Evolutionary conservation across 305 asterid species (phyloP).

Genomic region (Fraxinus ornus): DNA sequence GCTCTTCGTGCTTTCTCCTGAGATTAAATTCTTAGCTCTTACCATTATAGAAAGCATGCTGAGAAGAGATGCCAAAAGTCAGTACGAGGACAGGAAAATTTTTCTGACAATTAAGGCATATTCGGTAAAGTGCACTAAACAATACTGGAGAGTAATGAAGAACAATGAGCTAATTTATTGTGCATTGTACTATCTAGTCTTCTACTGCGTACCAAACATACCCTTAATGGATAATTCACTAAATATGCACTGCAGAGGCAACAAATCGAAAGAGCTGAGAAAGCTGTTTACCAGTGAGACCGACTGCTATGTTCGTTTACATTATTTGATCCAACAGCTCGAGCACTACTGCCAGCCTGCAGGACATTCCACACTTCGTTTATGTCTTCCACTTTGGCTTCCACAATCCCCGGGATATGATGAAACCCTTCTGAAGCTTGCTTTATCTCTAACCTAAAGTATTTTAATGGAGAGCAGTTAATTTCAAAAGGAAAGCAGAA

Average conservation of each 20-base stretch:
- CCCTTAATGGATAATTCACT: constrained; percentile 12
- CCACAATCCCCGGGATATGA: constrained; percentile 88
- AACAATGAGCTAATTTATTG: neutral
- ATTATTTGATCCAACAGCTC: constrained; percentile 92
- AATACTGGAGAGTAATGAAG: neutral
- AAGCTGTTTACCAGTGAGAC: constrained; percentile 76
- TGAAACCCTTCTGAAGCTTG: constrained; percentile 91
- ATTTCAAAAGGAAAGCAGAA: neutral
- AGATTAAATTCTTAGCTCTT: constrained; percentile 66
- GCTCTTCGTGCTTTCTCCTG: constrained; percentile 83
- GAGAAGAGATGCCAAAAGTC: constrained; percentile 15
- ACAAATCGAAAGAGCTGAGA: neutral
- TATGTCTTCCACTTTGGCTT: constrained; percentile 76
- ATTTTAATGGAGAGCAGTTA: constrained; percentile 9
- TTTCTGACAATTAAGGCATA: neutral
- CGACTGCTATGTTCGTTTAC: constrained; percentile 98
- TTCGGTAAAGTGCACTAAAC: neutral
- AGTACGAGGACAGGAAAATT: neutral
- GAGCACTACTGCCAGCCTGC: constrained; percentile 90
- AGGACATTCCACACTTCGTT: constrained; percentile 84
- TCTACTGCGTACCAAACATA: neutral
- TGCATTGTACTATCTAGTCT: neutral
- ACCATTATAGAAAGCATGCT: constrained; percentile 95
- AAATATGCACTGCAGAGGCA: neutral
- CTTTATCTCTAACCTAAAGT: constrained; percentile 80